Base-by-base conservation (phyloP, 345 rosid species). In the Ricinus communis region DNA sequence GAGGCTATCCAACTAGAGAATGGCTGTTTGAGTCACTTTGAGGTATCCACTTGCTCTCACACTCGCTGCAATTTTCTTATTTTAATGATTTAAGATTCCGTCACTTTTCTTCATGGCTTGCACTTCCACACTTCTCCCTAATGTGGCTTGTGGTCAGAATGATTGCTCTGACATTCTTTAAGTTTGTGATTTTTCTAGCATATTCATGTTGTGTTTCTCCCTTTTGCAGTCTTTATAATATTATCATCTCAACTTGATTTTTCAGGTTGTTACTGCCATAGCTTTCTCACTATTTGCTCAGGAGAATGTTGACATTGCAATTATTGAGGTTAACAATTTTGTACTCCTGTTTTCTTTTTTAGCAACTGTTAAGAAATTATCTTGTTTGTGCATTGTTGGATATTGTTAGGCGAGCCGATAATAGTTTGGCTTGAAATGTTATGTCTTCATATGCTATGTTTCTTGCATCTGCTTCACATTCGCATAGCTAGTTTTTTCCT, bases 21-120 rank as follows among this genome's bases (percentile, higher is more conserved):
- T 77, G 93, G 92, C 52, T 62, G 75, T 45, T 79, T 95, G 75
- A 86, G 89, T 82, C 99, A 95, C 86, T 95, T 95, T 71, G 97
- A 92, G 97, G 97, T 92, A 72, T 70, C n/a, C 18, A 46, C 8
- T 14, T 28, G 22, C 52, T 6, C 14, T 12, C n/a, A n/a, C n/a
- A n/a, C n/a, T n/a, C 58, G 13, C 18, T 53, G 43, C 19, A 11
- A 25, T 30, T 68, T 59, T 30, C 18, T 28, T 30, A 8, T 25
- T 63, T 24, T 21, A 24, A 40, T 27, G 43, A n/a, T 19, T 41
- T 1, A 46, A 25, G 21, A 21, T 30, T 8, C 6, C 0, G n/a
- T 10, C 40, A 28, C 22, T 43, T 43, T 22, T 63, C 21, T 25
- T 43, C 66, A 21, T 40, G 8, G 9, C 6, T 61, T 38, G 66